Percentiles rank a stretch among this genome's conserved stretches.
Conservation (phyloP, 2,329 filamentous ascomycete genomes). For the Xylariaceae sp. region DNA sequence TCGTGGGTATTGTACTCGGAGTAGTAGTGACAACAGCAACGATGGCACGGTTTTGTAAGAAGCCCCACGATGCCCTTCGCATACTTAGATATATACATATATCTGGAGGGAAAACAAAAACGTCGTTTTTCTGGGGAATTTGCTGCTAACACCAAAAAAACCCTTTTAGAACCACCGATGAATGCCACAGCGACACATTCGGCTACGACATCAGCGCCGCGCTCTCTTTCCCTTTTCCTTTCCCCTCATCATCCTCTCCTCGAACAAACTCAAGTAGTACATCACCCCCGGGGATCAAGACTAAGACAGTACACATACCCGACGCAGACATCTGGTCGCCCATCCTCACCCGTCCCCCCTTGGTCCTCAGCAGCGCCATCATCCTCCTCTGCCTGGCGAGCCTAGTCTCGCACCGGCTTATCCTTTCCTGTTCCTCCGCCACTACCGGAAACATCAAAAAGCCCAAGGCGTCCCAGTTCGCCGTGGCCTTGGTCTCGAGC, state of each 20-base stretch:
- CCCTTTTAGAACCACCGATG: too few species aligned
- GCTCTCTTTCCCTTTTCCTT: too few species aligned
- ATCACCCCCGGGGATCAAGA: neutral
- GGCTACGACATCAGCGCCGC: neutral
- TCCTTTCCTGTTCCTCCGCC: too few species aligned
- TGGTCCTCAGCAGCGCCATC: slow-evolving; percentile 5
- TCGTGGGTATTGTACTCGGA: slow-evolving; percentile 10
- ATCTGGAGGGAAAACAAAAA: too few species aligned
- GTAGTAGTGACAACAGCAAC: slow-evolving; percentile 2
- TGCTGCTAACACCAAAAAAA: too few species aligned
- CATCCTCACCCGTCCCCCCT: slow-evolving; percentile 4
- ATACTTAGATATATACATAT: too few species aligned
- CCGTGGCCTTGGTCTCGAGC: slow-evolving; percentile 2
- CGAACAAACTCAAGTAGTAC: too few species aligned
- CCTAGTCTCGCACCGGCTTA: slow-evolving; percentile 7
- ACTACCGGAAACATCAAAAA: too few species aligned
- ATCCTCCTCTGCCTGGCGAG: slow-evolving; percentile 6
- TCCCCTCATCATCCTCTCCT: too few species aligned
- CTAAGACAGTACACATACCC: neutral
- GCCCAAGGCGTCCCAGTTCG: slow-evolving; percentile 2
- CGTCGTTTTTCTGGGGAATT: too few species aligned
- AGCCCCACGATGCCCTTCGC: too few species aligned
- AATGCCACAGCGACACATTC: neutral
- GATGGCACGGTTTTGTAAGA: slow-evolving; percentile 12
- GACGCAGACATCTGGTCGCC: neutral